Conservation (phyloP, 2,329 filamentous ascomycete genomes). For the Verticillium alfalfae region DNA sequence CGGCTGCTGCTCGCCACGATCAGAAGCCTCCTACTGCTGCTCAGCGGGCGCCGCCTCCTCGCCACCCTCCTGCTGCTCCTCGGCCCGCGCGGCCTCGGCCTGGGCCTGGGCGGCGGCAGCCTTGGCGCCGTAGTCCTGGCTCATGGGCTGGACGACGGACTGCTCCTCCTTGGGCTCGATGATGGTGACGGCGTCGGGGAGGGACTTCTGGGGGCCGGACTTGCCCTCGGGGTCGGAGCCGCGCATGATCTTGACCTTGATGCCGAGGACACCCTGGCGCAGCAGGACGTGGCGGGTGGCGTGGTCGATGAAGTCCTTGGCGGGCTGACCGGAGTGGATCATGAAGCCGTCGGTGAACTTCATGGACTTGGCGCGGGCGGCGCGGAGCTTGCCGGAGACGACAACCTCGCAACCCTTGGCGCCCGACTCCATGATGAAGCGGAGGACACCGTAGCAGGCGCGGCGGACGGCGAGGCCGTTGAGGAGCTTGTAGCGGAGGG, state of each 20-base stretch:
- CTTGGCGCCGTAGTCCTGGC: conserved; percentile 99
- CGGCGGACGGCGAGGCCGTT: conserved; percentile 98
- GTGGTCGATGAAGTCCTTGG: conserved; percentile 98
- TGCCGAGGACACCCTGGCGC: conserved; percentile 98
- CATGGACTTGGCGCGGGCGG: conserved; percentile 99
- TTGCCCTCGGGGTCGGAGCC: conserved; percentile 99
- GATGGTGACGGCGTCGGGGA: conserved; percentile 97
- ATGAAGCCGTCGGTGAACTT: conserved; percentile 99
- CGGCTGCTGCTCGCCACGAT: conserved; percentile 9
- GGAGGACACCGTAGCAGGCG: conserved; percentile 99
- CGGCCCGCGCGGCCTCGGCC: conserved; percentile 51
- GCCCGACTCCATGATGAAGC: conserved; percentile 99
- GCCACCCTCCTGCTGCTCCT: conserved; percentile 45
- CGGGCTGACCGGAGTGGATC: conserved; percentile 99
- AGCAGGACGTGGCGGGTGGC: conserved; percentile 99
- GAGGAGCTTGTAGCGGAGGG: conserved; percentile 99
- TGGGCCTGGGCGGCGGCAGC: conserved; percentile 59
- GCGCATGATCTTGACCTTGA: conserved; percentile 99
- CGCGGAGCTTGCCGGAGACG: conserved; percentile 97
- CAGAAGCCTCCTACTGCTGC: conserved; percentile 29
- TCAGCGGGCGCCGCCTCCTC: conserved; percentile 49
- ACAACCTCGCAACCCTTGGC: conserved; percentile 99
- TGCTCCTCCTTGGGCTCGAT: conserved; percentile 99
- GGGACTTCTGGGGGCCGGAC: conserved; percentile 92
- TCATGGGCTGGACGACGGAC: conserved; percentile 88